A percentile compares a stretch with the other conserved stretches of the same genome.
Evolutionary conservation across 2,329 filamentous ascomycete species (phyloP).

Genomic region (Hymenoscyphus salicellus): DNA sequence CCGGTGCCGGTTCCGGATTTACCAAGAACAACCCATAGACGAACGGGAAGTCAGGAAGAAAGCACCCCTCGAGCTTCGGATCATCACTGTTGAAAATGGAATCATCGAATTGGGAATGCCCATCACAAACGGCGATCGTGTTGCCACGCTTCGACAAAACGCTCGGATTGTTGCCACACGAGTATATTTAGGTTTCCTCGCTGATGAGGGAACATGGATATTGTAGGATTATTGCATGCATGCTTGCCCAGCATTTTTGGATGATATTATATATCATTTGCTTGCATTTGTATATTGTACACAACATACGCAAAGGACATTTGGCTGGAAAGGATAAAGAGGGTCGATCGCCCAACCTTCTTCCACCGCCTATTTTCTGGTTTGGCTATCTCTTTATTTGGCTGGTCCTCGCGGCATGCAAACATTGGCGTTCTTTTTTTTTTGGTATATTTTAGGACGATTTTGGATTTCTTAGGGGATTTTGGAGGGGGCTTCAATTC

Average conservation of each 20-base stretch:
- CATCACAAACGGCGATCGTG: background rate
- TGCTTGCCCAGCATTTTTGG: background rate
- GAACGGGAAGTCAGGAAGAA: conserved; percentile 12
- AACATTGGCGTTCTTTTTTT: too few species aligned
- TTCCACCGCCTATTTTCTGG: too few species aligned
- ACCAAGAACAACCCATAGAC: conserved; percentile 8
- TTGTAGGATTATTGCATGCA: background rate
- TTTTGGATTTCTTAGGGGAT: too few species aligned
- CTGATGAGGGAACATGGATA: background rate
- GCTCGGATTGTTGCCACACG: background rate
- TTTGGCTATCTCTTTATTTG: too few species aligned
- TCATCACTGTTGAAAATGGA: background rate
- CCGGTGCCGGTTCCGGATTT: conserved; percentile 20
- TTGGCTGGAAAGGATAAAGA: too few species aligned
- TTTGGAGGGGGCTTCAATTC: too few species aligned
- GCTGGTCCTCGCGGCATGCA: too few species aligned
- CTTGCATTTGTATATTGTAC: conserved; percentile 3
- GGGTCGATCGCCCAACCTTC: too few species aligned
- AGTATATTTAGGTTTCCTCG: background rate
- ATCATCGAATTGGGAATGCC: background rate
- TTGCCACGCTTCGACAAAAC: background rate
- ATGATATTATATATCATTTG: background rate
- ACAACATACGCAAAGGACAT: background rate
- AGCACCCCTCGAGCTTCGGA: background rate
- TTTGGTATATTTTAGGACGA: too few species aligned